phyloP scores from a whole-genome alignment of 2,329 filamentous ascomycete species.

The Harringtonia aguacate region DNA sequence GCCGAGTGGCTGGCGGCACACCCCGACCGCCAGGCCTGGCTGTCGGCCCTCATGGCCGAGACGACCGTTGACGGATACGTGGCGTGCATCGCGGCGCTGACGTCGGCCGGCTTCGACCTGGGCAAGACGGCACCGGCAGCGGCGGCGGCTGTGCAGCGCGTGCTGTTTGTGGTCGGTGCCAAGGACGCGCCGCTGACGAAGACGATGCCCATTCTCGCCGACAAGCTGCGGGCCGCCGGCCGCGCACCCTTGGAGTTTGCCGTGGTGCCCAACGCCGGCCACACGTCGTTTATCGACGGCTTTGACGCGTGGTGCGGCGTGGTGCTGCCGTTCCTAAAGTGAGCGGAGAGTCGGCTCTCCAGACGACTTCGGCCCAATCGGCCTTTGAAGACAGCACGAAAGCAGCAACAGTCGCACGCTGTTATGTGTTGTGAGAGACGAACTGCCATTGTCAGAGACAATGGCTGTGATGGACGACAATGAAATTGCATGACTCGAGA shows the following conservation, averaged over 20 bases:
- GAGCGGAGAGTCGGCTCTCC: neutral
- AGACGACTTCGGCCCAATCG: no score
- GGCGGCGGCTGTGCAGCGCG: conserved; percentile 19
- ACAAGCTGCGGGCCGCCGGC: neutral
- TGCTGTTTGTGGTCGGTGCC: conserved; percentile 28
- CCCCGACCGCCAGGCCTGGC: conserved; percentile 12
- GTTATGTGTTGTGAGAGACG: no score
- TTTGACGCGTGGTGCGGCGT: conserved; percentile 19
- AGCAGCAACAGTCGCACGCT: no score
- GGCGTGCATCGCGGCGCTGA: conserved; percentile 27
- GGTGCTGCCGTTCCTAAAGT: conserved; percentile 14
- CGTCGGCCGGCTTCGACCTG: conserved; percentile 27
- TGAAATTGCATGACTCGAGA: no score
- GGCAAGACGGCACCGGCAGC: conserved; percentile 20
- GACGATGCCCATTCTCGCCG: conserved; percentile 26
- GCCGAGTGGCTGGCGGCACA: conserved; percentile 25
- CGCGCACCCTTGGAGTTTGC: conserved; percentile 18
- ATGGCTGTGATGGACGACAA: no score
- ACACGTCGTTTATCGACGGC: conserved; percentile 27
- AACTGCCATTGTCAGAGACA: no score
- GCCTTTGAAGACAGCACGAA: no score
- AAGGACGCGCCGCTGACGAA: conserved; percentile 27
- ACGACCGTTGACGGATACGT: conserved; percentile 30
- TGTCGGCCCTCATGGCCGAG: conserved; percentile 20
- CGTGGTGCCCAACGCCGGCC: conserved; percentile 25